These are phyloP conservation scores for Alternaria arbusti DNA, from an alignment of 2,329 filamentous ascomycete genomes.

Conservation along the genomic window DNA sequence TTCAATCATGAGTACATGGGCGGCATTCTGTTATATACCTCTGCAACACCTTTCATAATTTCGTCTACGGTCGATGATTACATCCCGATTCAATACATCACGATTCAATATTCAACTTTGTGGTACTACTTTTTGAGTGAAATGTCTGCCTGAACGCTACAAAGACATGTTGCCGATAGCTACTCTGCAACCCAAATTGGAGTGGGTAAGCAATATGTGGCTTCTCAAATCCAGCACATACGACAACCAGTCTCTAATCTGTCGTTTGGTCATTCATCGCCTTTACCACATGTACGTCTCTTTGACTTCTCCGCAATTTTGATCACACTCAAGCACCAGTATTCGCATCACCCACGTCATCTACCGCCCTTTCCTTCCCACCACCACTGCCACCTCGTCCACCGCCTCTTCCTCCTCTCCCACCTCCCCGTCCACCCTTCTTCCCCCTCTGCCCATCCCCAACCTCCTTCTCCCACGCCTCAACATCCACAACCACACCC, in stretches of 20 bases:
- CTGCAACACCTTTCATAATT: background rate
- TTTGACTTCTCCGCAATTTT: background rate
- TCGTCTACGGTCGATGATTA: background rate
- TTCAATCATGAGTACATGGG: background rate
- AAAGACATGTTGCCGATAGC: background rate
- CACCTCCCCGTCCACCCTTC: slow-evolving; percentile 30
- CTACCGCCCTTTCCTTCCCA: slow-evolving; percentile 26
- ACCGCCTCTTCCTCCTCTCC: slow-evolving; percentile 26
- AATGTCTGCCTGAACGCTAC: background rate
- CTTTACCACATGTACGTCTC: background rate
- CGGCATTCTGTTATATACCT: slow-evolving; percentile 1
- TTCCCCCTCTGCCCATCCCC: slow-evolving; percentile 25
- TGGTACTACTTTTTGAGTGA: background rate
- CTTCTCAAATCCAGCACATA: background rate
- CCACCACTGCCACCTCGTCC: slow-evolving; percentile 25
- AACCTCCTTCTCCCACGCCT: slow-evolving; percentile 45
- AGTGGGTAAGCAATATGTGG: background rate
- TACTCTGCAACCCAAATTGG: background rate
- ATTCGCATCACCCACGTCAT: slow-evolving; percentile 32
- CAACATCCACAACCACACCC: slow-evolving; percentile 46
- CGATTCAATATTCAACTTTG: background rate
- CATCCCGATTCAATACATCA: background rate
- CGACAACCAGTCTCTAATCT: background rate
- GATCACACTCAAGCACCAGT: slow-evolving; percentile 21
- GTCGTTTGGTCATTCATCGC: background rate